Evolutionary conservation across 225 moss, liverwort and hornwort species (phyloP), one percentile per base, ranked within the genome.

Genomic region (Marchantia polymorpha): DNA sequence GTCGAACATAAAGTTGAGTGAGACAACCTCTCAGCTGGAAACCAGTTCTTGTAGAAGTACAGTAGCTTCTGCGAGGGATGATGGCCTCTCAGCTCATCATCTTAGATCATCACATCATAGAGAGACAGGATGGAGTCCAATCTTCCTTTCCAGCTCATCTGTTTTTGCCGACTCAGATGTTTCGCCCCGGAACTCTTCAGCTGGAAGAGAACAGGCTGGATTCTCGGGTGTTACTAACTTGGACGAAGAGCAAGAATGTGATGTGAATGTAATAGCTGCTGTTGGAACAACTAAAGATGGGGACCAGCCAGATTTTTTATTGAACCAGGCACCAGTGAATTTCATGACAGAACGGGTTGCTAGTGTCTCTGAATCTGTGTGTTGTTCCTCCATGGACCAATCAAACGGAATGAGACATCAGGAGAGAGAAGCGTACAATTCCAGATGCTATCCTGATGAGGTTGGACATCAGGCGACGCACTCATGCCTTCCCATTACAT

Each of bases 221-320:
- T 46, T 50, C 58, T 39, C 47, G 8, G 78, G 51, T 79, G 51
- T 50, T 20, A 23, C 82, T 63, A 52, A 29, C 76, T n/a, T 25
- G 27, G 56, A 39, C 72, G 72, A 52, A 81, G 75, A 77, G 7
- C 81, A 83, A 61, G 79, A 84, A 23, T 79, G 76, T 22, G 81
- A 82, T 51, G 73, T 63, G 7, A 82, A 72, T 72, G 77, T 76
- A 77, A 69, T 80, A 10, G 72, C 77, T 53, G 82, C 79, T 0
- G 70, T 84, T 12, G 73, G 79, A 49, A 27, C 14, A 2, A 66
- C 39, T 67, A 81, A 82, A 58, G 55, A 67, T 23, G 64, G 56
- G 60, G 68, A 53, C 39, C 70, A 77, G 11, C 79, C 17, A 74
- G 31, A 46, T 46, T 20, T 6, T 10, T 5, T 3, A 20, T 2